phyloP scores from a whole-genome alignment of 2,329 filamentous ascomycete genomes.

The Cordyceps fumosorosea region DNA sequence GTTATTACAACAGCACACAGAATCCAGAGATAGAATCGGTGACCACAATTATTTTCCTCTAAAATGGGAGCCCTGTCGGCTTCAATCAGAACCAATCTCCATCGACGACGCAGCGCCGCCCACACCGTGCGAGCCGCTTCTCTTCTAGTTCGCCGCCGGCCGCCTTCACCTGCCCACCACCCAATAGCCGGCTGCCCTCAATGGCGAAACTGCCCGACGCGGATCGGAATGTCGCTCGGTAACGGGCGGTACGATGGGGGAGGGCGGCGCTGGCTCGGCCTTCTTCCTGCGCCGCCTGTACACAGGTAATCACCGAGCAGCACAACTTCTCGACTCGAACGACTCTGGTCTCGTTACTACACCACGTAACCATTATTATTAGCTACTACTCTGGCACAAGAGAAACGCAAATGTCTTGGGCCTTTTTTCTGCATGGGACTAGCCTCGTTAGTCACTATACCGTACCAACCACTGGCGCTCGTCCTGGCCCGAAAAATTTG shows the following conservation, averaged over 20 bases:
- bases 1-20: not conserved
- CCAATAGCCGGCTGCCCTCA: not conserved
- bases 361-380: not conserved
- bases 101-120: not conserved
- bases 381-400: not conserved
- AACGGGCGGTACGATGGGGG: constrained; percentile 1
- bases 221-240: constrained; percentile 10
- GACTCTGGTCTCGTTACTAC: not conserved
- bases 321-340: not conserved
- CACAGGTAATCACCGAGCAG: too few species aligned
- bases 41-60: not conserved
- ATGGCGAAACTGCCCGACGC: not conserved
- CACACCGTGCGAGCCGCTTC: not conserved
- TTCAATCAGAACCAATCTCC: not conserved
- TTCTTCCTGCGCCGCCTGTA: not conserved
- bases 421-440: not conserved
- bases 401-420: not conserved
- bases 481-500: not conserved
- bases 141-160: not conserved
- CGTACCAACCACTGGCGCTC: not conserved
- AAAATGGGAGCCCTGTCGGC: not conserved
- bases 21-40: not conserved
- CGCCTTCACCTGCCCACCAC: not conserved
- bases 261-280: not conserved
- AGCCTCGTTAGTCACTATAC: not conserved